Conservation (phyloP, 495 filamentous ascomycete genomes). For the Xylaria palmicola region DNA sequence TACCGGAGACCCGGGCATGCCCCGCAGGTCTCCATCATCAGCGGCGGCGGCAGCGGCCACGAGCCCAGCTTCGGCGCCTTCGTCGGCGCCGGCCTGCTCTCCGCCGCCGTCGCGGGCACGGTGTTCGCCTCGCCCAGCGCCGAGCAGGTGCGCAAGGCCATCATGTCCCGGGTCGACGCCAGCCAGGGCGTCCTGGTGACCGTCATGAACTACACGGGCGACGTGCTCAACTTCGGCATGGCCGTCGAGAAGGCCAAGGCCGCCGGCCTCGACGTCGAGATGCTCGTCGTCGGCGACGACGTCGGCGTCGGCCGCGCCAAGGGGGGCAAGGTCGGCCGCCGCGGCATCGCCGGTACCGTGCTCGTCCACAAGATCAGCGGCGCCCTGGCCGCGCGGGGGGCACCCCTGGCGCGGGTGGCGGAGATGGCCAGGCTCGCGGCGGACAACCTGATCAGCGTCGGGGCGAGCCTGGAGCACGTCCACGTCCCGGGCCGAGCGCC, state of each 20-base stretch:
- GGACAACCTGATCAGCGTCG: slow-evolving; percentile 80
- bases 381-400: slow-evolving; percentile 75
- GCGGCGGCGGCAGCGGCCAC: slow-evolving; percentile 89
- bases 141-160: slow-evolving; percentile 78
- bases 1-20: slow-evolving; percentile 64
- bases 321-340: slow-evolving; percentile 85
- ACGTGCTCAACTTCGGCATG: slow-evolving; percentile 94
- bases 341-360: slow-evolving; percentile 89
- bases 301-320: slow-evolving; percentile 82
- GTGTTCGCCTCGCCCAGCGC: slow-evolving; percentile 91
- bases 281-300: slow-evolving; percentile 95
- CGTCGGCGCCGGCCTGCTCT: slow-evolving; percentile 70
- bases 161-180: slow-evolving; percentile 67
- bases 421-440: slow-evolving; percentile 69
- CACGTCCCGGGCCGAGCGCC: slow-evolving; percentile 79
- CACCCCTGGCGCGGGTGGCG: slow-evolving; percentile 63
- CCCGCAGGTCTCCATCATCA: slow-evolving; percentile 74
- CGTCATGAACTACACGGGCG: slow-evolving; percentile 73
- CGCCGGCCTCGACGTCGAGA: slow-evolving; percentile 75
- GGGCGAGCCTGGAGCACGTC: slow-evolving; percentile 81
- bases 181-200: slow-evolving; percentile 70
- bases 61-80: slow-evolving; percentile 83
- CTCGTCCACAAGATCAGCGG: slow-evolving; percentile 87
- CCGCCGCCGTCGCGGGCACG: slow-evolving; percentile 82
- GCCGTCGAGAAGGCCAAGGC: slow-evolving; percentile 90